These are phyloP conservation scores for Trichothecium sympodiale DNA, from an alignment of 2,329 filamentous ascomycete genomes.

Conservation along the genomic window DNA sequence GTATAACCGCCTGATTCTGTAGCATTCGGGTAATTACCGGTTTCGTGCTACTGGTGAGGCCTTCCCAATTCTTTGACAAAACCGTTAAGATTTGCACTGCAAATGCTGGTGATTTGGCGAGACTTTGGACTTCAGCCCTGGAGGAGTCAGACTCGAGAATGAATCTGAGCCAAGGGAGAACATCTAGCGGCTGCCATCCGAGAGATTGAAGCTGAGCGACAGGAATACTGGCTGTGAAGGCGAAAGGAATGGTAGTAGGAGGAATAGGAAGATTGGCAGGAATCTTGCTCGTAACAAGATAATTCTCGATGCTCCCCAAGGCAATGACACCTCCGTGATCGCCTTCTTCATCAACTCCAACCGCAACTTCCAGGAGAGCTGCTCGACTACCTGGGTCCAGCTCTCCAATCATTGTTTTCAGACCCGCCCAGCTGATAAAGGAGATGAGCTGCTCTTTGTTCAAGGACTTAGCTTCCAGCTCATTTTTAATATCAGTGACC, in stretches of 20 bases:
- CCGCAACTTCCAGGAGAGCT: constrained; percentile 65
- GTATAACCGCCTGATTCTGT: constrained; percentile 62
- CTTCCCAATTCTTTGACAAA: constrained; percentile 84
- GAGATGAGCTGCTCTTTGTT: constrained; percentile 66
- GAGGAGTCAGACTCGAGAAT: constrained; percentile 58
- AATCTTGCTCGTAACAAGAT: constrained; percentile 66
- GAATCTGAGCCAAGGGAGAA: constrained; percentile 77
- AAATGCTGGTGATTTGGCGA: constrained; percentile 64
- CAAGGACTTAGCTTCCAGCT: constrained; percentile 73
- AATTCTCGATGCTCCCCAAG: constrained; percentile 64
- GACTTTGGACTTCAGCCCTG: constrained; percentile 50
- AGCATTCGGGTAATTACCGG: constrained; percentile 54
- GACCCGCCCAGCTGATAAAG: constrained; percentile 76
- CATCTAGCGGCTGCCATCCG: constrained; percentile 76
- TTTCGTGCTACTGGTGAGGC: constrained; percentile 56
- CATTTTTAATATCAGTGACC: constrained; percentile 71
- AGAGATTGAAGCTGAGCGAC: constrained; percentile 63
- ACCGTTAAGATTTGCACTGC: constrained; percentile 67
- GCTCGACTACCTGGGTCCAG: constrained; percentile 58
- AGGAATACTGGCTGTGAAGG: constrained; percentile 63
- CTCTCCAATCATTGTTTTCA: constrained; percentile 59
- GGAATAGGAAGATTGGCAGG: constrained; percentile 74
- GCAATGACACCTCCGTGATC: constrained; percentile 63
- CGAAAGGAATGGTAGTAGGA: constrained; percentile 69
- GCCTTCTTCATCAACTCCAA: constrained; percentile 54